Evolutionary conservation across 2,329 filamentous ascomycete genomes (phyloP), one percentile per base, ranked within the genome.

Genomic region (Polytolypa hystricis): DNA sequence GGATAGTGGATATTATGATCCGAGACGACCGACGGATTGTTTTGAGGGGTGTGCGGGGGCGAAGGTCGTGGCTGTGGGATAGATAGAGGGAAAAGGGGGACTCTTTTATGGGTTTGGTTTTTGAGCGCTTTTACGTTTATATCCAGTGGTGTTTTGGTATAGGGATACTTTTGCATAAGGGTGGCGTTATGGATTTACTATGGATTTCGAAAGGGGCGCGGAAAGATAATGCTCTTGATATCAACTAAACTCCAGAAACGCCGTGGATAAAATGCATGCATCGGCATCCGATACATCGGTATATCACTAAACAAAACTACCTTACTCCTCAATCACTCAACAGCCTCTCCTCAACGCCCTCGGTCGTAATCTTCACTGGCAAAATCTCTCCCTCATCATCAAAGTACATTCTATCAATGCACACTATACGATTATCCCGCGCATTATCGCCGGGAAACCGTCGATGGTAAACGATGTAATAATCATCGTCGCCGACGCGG

Each of bases 11-110:
- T 66, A 69, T 45, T 74, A 74, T 50, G 64, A 73, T 50, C 70
- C 70, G 21, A 57, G 57, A 10, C 61, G 55, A 35, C 70, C 70
- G 16, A 73, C 69, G 3, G 68, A 59, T 17, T 74, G 71, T 50
- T 57, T 51, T 42, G 42, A 46, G 16, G 53, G 47, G 4, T 68
- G 65, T 49, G 36, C 43, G 4, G 54, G 58, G 8, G 16, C 26
- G n/a, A 44, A 30, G 19, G 35, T 18, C 8, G 39, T 49, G 17
- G 38, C 43, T 33, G 34, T 41, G 21, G 7, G 21, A n/a, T n/a
- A n/a, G n/a, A n/a, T n/a, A n/a, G n/a, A n/a, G n/a, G n/a, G n/a
- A n/a, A n/a, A n/a, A n/a, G n/a, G n/a, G n/a, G n/a, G n/a, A n/a
- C n/a, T n/a, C n/a, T n/a, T n/a, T n/a, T n/a, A n/a, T n/a, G n/a